These are phyloP conservation scores for Rhododendron williamsianum DNA, from an alignment of 148 eudicot genomes.

Conservation along the genomic window DNA sequence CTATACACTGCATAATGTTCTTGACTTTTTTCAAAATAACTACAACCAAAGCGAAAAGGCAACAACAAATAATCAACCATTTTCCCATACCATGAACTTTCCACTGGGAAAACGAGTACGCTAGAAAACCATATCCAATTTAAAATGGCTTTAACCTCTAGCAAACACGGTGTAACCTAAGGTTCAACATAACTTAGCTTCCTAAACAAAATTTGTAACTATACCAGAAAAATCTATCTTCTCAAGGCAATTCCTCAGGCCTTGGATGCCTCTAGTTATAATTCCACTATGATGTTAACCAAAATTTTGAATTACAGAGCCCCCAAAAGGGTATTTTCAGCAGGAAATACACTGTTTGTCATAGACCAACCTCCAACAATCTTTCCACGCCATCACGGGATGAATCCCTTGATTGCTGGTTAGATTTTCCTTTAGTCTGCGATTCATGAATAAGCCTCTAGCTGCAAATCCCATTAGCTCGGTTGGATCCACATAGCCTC, in stretches of 20 bases:
- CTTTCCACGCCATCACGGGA: conserved; percentile 55
- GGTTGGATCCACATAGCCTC: conserved; percentile 39
- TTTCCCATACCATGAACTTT: not conserved
- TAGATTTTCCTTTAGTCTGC: conserved; percentile 15
- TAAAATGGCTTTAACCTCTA: not conserved
- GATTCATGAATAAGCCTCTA: conserved; percentile 40
- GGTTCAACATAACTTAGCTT: not conserved
- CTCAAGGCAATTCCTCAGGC: not conserved
- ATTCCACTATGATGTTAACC: not conserved
- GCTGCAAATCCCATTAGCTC: conserved; percentile 73
- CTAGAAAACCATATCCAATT: not conserved
- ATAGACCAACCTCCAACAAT: conserved; percentile 32
- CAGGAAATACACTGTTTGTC: conserved; percentile 3
- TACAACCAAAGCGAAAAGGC: not conserved
- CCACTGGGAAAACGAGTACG: not conserved
- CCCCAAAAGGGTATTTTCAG: not conserved
- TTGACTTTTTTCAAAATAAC: not conserved
- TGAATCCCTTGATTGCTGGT: conserved; percentile 19
- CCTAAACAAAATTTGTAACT: not conserved
- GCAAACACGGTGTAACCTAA: not conserved
- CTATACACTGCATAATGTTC: not conserved
- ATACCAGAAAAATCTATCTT: not conserved
- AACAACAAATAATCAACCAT: not conserved
- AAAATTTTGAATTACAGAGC: not conserved
- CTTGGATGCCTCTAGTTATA: not conserved